A percentile compares a stretch with the other conserved stretches of the same genome.
These are phyloP conservation scores for Malus sieversii DNA, from an alignment of 306 rosid genomes.

Conservation along the genomic window DNA sequence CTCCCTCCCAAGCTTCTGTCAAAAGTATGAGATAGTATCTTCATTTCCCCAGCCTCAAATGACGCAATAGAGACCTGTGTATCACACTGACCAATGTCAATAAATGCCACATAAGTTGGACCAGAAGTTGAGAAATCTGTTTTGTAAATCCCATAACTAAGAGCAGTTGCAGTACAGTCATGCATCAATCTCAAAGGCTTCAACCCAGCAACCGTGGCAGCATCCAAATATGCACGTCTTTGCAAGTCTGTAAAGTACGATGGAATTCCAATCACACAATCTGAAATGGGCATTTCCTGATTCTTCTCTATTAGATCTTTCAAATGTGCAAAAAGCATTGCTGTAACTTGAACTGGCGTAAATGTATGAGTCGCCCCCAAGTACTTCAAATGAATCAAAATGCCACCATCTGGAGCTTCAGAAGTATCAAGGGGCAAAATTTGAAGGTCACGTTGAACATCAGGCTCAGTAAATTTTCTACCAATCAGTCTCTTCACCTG, in stretches of 20 bases:
- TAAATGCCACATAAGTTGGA: constrained; percentile 50
- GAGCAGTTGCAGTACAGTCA: constrained; percentile 96
- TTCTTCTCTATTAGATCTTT: constrained; percentile 55
- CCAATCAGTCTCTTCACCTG: constrained; percentile 93
- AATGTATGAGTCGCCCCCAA: constrained; percentile 47
- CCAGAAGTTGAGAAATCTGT: constrained; percentile 37
- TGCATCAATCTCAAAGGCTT: constrained; percentile 85
- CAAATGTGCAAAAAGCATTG: constrained; percentile 91
- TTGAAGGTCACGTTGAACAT: constrained; percentile 48
- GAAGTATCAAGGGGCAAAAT: constrained; percentile 70
- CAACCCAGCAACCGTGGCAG: constrained; percentile 78
- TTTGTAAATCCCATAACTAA: constrained; percentile 76
- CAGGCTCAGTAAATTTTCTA: constrained; percentile 45
- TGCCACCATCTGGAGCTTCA: constrained; percentile 58
- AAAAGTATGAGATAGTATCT: constrained; percentile 61
- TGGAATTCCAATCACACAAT: constrained; percentile 87
- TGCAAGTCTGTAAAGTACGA: constrained; percentile 81
- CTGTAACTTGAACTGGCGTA: constrained; percentile 74
- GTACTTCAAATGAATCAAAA: constrained; percentile 70
- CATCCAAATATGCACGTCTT: constrained; percentile 75
- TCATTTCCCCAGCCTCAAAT: constrained; percentile 68
- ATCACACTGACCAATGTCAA: constrained; percentile 87
- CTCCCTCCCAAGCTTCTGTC: constrained; percentile 69
- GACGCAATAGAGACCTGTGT: constrained; percentile 65
- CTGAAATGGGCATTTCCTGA: constrained; percentile 56